A percentile compares a stretch with the other conserved stretches of the same genome.
These are phyloP conservation scores for Posidonia oceanica DNA, from an alignment of 116 monocot genomes.

Conservation along the genomic window DNA sequence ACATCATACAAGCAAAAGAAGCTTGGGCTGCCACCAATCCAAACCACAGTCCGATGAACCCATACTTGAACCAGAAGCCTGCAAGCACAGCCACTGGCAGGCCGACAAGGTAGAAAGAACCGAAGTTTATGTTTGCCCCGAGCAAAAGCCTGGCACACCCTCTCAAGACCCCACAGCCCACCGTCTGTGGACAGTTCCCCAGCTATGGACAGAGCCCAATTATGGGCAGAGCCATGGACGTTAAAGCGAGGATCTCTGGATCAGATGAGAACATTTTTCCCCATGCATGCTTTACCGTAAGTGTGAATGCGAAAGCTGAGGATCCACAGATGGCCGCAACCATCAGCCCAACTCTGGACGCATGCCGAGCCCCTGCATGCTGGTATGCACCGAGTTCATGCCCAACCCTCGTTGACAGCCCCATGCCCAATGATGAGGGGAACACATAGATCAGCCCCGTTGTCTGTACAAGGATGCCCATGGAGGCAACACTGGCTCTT, in stretches of 20 bases:
- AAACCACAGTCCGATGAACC: slow-evolving; percentile 40
- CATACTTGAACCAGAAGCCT: slow-evolving; percentile 25
- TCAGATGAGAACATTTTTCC: slow-evolving; percentile 32
- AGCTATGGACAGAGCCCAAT: slow-evolving; percentile 55
- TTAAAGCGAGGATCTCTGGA: slow-evolving; percentile 22
- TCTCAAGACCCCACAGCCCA: slow-evolving; percentile 34
- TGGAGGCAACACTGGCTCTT: slow-evolving; percentile 35
- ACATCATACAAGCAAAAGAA: slow-evolving; percentile 32
- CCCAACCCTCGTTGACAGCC: slow-evolving; percentile 39
- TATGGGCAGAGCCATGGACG: slow-evolving; percentile 39
- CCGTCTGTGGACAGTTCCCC: slow-evolving; percentile 41
- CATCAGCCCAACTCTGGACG: slow-evolving; percentile 18
- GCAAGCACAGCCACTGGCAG: slow-evolving; percentile 32
- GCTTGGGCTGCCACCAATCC: slow-evolving; percentile 44
- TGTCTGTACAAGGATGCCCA: slow-evolving; percentile 53
- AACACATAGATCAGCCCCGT: slow-evolving; percentile 45
- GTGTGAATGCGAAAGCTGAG: slow-evolving; percentile 24
- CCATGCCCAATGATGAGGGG: slow-evolving; percentile 43
- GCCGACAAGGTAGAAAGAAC: slow-evolving; percentile 47
- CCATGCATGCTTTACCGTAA: slow-evolving; percentile 18
- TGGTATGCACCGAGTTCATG: slow-evolving; percentile 41
- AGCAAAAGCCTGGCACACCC: slow-evolving; percentile 33
- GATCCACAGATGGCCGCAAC: slow-evolving; percentile 17
- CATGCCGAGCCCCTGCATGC: slow-evolving; percentile 15
- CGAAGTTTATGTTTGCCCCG: slow-evolving; percentile 44